Evolutionary conservation across 1,284 basidiomycete species (phyloP).

Genomic region (Serendipita sp.): DNA sequence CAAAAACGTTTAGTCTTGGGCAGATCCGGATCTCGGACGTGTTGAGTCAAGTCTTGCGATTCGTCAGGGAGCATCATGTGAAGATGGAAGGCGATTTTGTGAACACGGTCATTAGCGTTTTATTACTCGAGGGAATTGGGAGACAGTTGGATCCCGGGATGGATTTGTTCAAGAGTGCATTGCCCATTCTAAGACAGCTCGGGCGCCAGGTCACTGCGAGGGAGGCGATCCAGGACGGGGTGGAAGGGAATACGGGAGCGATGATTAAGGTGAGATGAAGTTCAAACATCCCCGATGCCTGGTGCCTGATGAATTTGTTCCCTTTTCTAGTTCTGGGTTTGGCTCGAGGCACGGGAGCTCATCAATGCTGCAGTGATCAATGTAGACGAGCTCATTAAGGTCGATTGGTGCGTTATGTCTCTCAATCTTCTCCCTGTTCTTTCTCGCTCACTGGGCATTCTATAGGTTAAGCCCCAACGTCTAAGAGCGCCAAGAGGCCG

Average conservation of each 20-base stretch:
- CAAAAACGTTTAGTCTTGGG: constrained; percentile 90
- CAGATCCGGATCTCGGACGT: constrained; percentile 94
- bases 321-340: constrained; percentile 63
- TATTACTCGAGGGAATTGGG: constrained; percentile 92
- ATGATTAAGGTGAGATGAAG: constrained; percentile 58
- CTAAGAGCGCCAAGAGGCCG: neutral
- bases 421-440: no score
- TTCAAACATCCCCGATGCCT: constrained; percentile 4
- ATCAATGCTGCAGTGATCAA: constrained; percentile 65
- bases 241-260: constrained; percentile 58
- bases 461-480: neutral
- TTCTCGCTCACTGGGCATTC: neutral
- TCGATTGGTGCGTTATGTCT: constrained; percentile 45
- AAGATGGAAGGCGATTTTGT: constrained; percentile 99
- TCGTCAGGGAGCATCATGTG: constrained; percentile 89
- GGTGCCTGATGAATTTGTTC: neutral
- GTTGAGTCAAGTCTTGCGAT: constrained; percentile 71
- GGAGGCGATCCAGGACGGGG: constrained; percentile 31
- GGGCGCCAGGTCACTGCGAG: constrained; percentile 77
- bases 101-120: constrained; percentile 90
- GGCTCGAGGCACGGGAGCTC: constrained; percentile 76
- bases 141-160: constrained; percentile 82
- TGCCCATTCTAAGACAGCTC: constrained; percentile 80
- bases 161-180: constrained; percentile 84
- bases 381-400: constrained; percentile 63